These are phyloP conservation scores for Eurotiales sp. DNA, from an alignment of 2,329 filamentous ascomycete genomes.

Conservation along the genomic window DNA sequence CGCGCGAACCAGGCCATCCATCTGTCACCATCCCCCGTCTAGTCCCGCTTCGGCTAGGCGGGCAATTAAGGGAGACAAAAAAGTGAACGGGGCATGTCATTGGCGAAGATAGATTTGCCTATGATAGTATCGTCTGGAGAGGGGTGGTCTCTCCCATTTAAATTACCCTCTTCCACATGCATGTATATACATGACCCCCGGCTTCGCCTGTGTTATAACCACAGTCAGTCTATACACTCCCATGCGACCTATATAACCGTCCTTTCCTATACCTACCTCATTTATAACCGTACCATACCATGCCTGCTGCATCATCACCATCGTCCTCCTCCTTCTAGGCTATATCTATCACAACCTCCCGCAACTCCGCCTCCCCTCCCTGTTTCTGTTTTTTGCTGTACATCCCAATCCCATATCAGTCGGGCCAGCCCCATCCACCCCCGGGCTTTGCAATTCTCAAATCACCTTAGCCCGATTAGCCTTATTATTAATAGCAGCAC, in stretches of 20 bases:
- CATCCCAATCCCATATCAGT: background rate
- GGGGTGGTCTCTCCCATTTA: background rate
- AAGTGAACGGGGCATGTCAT: background rate
- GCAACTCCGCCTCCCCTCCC: too few species aligned
- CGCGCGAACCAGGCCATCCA: background rate
- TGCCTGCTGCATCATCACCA: background rate
- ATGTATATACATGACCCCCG: background rate
- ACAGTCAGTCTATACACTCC: too few species aligned
- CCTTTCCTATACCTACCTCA: too few species aligned
- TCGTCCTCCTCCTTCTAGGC: background rate
- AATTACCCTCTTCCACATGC: background rate
- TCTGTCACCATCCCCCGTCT: background rate
- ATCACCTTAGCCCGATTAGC: too few species aligned
- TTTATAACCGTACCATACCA: too few species aligned
- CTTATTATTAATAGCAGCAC: too few species aligned
- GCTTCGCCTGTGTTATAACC: background rate
- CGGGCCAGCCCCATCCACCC: too few species aligned
- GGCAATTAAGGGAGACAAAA: background rate
- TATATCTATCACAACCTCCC: background rate
- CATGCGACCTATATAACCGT: too few species aligned
- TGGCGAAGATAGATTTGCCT: background rate
- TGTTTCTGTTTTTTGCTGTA: background rate
- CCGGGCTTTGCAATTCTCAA: constrained; percentile 4
- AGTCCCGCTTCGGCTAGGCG: background rate
- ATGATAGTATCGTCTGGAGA: background rate